phyloP scores from a whole-genome alignment of 1,284 basidiomycete species.

The Exobasidium cylindrosporum region DNA sequence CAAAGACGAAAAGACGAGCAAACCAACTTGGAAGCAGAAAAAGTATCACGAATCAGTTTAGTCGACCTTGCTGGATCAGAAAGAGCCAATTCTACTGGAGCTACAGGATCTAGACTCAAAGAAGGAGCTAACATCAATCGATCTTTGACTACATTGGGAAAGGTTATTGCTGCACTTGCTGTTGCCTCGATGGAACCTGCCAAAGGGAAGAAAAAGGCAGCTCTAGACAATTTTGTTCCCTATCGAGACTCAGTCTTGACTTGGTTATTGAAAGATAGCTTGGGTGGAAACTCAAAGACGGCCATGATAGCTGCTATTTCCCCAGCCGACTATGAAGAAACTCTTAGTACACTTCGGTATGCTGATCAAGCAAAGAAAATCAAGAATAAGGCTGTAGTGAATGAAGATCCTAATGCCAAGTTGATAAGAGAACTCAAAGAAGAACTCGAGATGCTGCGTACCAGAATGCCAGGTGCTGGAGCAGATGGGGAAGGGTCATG shows the following conservation, averaged over 20 bases:
- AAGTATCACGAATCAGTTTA: slow-evolving; percentile 49
- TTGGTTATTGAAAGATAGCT: slow-evolving; percentile 57
- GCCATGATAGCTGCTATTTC: slow-evolving; percentile 85
- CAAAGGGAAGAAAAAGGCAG: slow-evolving; percentile 38
- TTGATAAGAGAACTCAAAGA: slow-evolving; percentile 97
- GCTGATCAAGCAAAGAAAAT: slow-evolving; percentile 98
- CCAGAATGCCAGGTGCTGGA: slow-evolving; percentile 25
- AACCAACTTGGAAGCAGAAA: slow-evolving; percentile 46
- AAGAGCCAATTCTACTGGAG: slow-evolving; percentile 53
- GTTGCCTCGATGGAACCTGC: slow-evolving; percentile 31
- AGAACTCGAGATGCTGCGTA: slow-evolving; percentile 69
- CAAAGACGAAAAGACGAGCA: slow-evolving; percentile 37
- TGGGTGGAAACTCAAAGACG: slow-evolving; percentile 55
- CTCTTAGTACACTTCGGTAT: slow-evolving; percentile 87
- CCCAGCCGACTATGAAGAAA: slow-evolving; percentile 97
- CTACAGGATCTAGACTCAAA: slow-evolving; percentile 51
- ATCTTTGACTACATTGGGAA: slow-evolving; percentile 35
- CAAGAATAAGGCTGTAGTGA: slow-evolving; percentile 98
- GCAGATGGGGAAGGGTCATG: slow-evolving; percentile 67
- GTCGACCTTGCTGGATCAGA: slow-evolving; percentile 51
- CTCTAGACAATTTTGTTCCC: slow-evolving; percentile 44
- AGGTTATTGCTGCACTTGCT: slow-evolving; percentile 50
- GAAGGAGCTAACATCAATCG: slow-evolving; percentile 55
- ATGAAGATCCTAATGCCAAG: slow-evolving; percentile 98
- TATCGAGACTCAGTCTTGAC: slow-evolving; percentile 50